Evolutionary conservation across 345 rosid species (phyloP).

Genomic region (Iberis pinnata): DNA sequence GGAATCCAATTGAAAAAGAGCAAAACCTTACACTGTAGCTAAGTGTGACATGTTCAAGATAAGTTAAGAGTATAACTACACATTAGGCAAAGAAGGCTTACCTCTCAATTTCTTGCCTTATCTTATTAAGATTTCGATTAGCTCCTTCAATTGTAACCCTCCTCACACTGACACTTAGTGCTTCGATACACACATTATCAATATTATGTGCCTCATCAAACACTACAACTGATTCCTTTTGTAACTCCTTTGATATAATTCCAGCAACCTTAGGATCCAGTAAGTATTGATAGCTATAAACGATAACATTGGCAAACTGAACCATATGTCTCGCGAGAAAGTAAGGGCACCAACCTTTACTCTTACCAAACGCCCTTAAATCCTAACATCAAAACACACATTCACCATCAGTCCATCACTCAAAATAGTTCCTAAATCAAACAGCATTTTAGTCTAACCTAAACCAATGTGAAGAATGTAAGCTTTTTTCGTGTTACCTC

Average conservation of each 20-base stretch:
- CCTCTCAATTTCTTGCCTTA: constrained; percentile 81
- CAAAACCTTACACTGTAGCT: background rate
- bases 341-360: constrained; percentile 90
- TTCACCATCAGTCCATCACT: constrained; percentile 14
- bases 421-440: too few relatives aligned
- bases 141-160: constrained; percentile 94
- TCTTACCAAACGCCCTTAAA: constrained; percentile 76
- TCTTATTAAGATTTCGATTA: constrained; percentile 67
- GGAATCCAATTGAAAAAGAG: background rate
- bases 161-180: constrained; percentile 90
- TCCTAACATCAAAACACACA: constrained; percentile 41
- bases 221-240: constrained; percentile 86
- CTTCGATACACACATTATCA: constrained; percentile 95
- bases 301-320: constrained; percentile 85
- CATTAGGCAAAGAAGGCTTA: constrained; percentile 28
- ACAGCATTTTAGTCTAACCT: too few relatives aligned
- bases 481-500: constrained; percentile 41
- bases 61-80: background rate
- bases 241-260: constrained; percentile 94
- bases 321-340: constrained; percentile 91
- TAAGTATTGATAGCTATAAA: constrained; percentile 92
- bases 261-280: constrained; percentile 99
- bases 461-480: too few relatives aligned
- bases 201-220: constrained; percentile 99
- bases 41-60: background rate